Percentiles rank a stretch among this genome's conserved stretches.
Evolutionary conservation across 176 grass and related monocot genomes (phyloP).

Genomic region (Rhynchospora breviuscula): DNA sequence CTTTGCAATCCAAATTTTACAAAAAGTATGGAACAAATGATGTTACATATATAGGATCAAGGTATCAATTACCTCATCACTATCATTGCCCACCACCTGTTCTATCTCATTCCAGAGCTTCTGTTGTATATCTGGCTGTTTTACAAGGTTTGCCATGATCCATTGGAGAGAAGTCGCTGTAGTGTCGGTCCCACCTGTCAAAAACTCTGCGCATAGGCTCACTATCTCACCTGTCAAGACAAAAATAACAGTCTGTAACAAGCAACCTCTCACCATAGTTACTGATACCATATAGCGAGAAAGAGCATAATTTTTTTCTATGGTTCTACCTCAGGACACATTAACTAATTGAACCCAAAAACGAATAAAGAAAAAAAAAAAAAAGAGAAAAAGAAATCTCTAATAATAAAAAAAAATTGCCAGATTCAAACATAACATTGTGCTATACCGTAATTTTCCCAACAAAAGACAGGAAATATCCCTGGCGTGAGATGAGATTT

Average conservation of each 20-base stretch:
- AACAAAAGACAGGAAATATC: not conserved
- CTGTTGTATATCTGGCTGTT: slow-evolving; percentile 20
- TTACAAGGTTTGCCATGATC: slow-evolving; percentile 42
- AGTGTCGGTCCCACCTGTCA: slow-evolving; percentile 27
- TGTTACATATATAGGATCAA: no score
- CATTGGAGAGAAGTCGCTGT: slow-evolving; percentile 30
- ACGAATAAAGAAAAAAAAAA: not conserved
- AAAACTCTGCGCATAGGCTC: slow-evolving; percentile 32
- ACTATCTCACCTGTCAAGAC: slow-evolving; percentile 26
- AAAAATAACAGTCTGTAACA: not conserved
- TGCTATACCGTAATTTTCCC: not conserved
- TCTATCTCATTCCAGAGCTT: slow-evolving; percentile 27
- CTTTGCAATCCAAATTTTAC: not conserved
- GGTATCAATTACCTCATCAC: slow-evolving; percentile 7
- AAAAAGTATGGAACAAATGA: no score
- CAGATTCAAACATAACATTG: not conserved
- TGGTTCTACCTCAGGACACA: not conserved
- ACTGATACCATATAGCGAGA: not conserved
- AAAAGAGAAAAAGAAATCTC: not conserved
- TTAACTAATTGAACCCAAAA: not conserved
- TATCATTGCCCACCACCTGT: slow-evolving; percentile 10
- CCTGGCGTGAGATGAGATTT: not conserved
- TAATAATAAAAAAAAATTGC: not conserved
- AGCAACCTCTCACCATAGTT: not conserved
- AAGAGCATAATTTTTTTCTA: not conserved